Base-by-base conservation (phyloP, 345 rosid genomes). In the Draba incana region DNA sequence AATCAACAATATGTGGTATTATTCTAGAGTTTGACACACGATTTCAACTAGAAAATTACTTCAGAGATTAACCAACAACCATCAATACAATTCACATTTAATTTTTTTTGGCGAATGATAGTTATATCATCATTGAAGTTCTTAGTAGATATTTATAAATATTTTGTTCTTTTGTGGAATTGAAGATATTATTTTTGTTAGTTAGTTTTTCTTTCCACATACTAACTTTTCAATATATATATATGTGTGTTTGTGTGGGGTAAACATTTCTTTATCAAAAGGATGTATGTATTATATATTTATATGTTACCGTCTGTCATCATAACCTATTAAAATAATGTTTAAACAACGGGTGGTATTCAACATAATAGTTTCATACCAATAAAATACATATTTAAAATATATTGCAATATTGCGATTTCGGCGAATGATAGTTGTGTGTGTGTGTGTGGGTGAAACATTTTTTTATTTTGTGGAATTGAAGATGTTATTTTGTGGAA, bases 181-280 rank as follows among this genome's bases (percentile, higher is more conserved):
- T 27, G 48, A 39, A 14, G 46, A 12, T 47, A 12, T 27, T 57
- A 5, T 38, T 58, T 20, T 69, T 69, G 73, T 58, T 59, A 2
- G 57, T 20, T 68, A n/a, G 48, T 47, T 58, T 48, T 69, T 15
- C 42, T 48, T 48, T 49, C 50, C 66, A 28, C 58, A 69, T 24
- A 69, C 66, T 69, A 38, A 69, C 66, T 58, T 69, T 49, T 58
- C 51, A 4, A 10, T 35, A 1, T 56, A 10, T 35, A 1, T 56
- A 2, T 16, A 9, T 20, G 4, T 54, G 15, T 45, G 38, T 35
- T 7, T 47, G 6, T 10, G 53, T 45, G 42, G 13, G 15, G 31
- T 42, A 28, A 15, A 66, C 43, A 30, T 10, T 10, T 56, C 64
- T n/a, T 46, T 47, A 45, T 37, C 56, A 68, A 6, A n/a, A 20